These are phyloP conservation scores for Ceratocystis alfenasii DNA, from an alignment of 2,329 filamentous ascomycete genomes.

Conservation along the genomic window DNA sequence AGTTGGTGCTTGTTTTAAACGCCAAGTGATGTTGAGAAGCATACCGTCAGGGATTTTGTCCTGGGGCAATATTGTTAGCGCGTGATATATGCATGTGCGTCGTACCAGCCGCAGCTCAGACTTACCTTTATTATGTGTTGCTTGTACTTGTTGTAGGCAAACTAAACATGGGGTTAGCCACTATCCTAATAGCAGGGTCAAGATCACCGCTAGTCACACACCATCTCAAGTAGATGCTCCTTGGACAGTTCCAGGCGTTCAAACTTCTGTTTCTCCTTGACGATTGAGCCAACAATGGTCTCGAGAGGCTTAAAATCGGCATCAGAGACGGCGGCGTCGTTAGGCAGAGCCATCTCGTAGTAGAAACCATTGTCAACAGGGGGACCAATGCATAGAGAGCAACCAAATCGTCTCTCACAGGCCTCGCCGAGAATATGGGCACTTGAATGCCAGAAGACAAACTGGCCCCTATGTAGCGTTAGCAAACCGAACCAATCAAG, in stretches of 20 bases:
- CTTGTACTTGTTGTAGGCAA: constrained; percentile 97
- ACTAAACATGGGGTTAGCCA: constrained; percentile 34
- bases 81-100: background rate
- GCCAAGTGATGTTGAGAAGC: constrained; percentile 28
- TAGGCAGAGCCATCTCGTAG: constrained; percentile 85
- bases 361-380: constrained; percentile 89
- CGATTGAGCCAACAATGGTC: constrained; percentile 64
- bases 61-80: constrained; percentile 28
- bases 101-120: background rate
- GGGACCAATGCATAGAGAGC: constrained; percentile 85
- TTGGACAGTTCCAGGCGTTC: constrained; percentile 82
- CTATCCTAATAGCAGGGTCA: background rate
- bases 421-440: constrained; percentile 95
- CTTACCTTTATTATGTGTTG: constrained; percentile 69
- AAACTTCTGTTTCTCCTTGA: constrained; percentile 95
- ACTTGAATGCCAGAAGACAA: constrained; percentile 96
- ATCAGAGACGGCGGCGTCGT: constrained; percentile 56
- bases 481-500: background rate
- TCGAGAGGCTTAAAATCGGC: constrained; percentile 78
- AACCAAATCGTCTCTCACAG: constrained; percentile 79
- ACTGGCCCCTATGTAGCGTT: constrained; percentile 48
- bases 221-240: constrained; percentile 78
- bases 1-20: background rate
- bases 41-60: constrained; percentile 78
- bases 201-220: background rate